Conservation (phyloP, 2,329 filamentous ascomycete species). For the Trichophyton equinum region DNA sequence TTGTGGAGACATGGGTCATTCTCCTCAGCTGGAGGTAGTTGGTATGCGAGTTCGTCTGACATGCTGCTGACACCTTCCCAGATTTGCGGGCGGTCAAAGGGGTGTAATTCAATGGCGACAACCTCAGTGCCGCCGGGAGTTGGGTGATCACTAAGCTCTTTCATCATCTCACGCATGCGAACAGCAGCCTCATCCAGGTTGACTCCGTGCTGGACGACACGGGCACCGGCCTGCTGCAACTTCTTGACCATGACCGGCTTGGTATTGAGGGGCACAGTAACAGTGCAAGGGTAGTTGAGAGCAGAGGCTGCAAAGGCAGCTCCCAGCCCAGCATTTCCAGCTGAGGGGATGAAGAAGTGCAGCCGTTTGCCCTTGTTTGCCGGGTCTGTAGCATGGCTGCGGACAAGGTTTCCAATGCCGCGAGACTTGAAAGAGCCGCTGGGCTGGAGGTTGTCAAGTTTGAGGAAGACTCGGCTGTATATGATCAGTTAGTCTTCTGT, state of each 20-base stretch:
- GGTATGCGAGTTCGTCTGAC: conserved; percentile 32
- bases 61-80: conserved; percentile 37
- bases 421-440: conserved; percentile 77
- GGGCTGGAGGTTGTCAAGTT: conserved; percentile 74
- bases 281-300: conserved; percentile 55
- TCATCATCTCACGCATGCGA: conserved; percentile 31
- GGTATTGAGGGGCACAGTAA: conserved; percentile 58
- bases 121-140: conserved; percentile 16
- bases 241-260: conserved; percentile 59
- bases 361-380: conserved; percentile 31
- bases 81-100: conserved; percentile 35
- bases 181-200: conserved; percentile 60
- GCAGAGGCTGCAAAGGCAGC: conserved; percentile 59
- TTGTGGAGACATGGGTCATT: conserved; percentile 20
- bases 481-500: not conserved
- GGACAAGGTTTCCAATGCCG: conserved; percentile 61
- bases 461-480: conserved; percentile 62
- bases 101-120: conserved; percentile 32
- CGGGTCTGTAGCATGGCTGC: conserved; percentile 36
- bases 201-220: conserved; percentile 56
- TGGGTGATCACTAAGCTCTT: conserved; percentile 13
- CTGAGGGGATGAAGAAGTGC: conserved; percentile 70
- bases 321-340: conserved; percentile 75
- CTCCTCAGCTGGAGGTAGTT: conserved; percentile 25
- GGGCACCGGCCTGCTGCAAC: conserved; percentile 53